Evolutionary conservation across 805 yeast genomes (phyloP), one percentile per base, ranked within the genome.

Genomic region (Aciculoconidium aculeatum): DNA sequence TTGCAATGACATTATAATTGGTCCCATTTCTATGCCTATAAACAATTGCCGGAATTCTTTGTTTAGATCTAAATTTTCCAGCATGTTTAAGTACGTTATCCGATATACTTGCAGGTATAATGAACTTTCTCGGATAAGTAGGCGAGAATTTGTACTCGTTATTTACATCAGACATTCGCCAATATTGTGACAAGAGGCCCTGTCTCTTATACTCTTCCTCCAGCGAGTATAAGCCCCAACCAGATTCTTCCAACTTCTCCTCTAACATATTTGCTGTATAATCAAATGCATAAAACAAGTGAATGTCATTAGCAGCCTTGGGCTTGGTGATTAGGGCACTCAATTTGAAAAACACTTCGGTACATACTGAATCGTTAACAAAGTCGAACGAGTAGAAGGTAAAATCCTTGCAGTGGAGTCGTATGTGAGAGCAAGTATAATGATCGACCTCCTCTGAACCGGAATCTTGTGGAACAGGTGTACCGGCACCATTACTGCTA

Each of bases 11-110:
- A 46, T 92, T 78, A 1, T 79, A 77, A 42, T 75, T 85, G 24
- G 67, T 58, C 8, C 55, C 51, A 4, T 41, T 44, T 28, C 70
- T 55, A 51, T 87, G 83, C 46, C 72, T 79, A 53, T 87, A 92
- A 2, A 88, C 72, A 23, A 92, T 57, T 0, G 77, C 80, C 0
- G 97, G 97, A 4, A 92, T 71, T 39, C 98, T 61, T 35, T 71
- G 74, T 49, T 90, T 88, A 1, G 96, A 86, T 24, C 98, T 62
- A 51, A 75, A 92, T 44, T 80, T 81, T 4, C 82, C 78, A 0
- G 96, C 94, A 50, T 92, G 90, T 29, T 73, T 72, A 28, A 92
- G 54, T 7, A 88, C 81, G 22, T 79, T 79, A 49, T 92, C 96
- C 1, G 95, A 79, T 2, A 88, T 75, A 2, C 73, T 52, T n/a